Evolutionary conservation across 495 filamentous ascomycete species (phyloP), one percentile per base, ranked within the genome.

Genomic region (Evernia prunastri): DNA sequence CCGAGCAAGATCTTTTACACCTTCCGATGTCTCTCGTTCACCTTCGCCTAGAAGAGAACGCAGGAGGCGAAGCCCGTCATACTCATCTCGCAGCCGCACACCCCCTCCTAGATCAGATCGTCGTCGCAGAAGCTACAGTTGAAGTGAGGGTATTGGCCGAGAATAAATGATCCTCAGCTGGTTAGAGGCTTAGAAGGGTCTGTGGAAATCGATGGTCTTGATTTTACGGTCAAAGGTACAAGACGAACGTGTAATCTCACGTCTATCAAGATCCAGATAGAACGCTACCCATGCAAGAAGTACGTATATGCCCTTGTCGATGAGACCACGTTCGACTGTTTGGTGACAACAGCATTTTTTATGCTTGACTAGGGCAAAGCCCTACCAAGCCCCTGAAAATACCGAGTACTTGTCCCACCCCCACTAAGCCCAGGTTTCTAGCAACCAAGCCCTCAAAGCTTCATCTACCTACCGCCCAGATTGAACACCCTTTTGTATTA

Each of bases 21-120:
- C 63, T 51, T 65, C 43, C 4, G 58, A 61, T 29, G 25, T 51
- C 17, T 69, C 64, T 57, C 60, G 64, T n/a, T 63, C 64, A 36
- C 61, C 60, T 11, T 58, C 60, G n/a, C 67, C 36, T 3, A 53
- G 42, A 17, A 61, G 59, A 31, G 25, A 29, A 18, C 60, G 59
- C n/a, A 56, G 64, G 17, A 59, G 47, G 51, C 45, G 67, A 43
- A 66, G 64, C 60, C 51, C 64, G 3, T 61, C 67, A 23, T 69
- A 69, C 57, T 69, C 67, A n/a, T 69, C 67, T 51, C 67, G 67
- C 57, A 64, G 64, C 40, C 60, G 23, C 31, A 63, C 64, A 43
- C 67, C 67, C 35, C 64, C 64, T 33, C 59, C 51, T 27, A 63
- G 64, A 61, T 51, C 56, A 58, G 56, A 39, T 51, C 60, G 64